Evolutionary conservation across 768 basidiomycete species (phyloP).

Genomic region (Neoboletus magnificus): DNA sequence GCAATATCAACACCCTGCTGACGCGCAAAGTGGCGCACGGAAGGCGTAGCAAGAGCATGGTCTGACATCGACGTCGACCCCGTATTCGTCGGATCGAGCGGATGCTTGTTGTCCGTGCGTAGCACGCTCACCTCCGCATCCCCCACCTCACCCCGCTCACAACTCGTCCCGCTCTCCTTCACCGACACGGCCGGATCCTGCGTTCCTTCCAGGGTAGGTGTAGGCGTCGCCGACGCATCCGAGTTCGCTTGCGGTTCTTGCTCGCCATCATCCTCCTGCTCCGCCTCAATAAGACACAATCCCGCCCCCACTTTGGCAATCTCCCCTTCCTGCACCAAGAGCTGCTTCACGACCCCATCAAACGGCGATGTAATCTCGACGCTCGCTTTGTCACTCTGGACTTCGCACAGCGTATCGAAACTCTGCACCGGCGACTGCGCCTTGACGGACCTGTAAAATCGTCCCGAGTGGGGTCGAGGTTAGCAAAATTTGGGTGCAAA

Average conservation of each 20-base stretch:
- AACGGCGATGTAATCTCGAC: constrained; percentile 89
- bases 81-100: constrained; percentile 57
- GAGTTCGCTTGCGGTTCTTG: background rate
- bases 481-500: constrained; percentile 10
- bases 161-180: background rate
- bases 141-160: background rate
- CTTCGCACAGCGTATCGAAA: constrained; percentile 78
- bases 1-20: constrained; percentile 60
- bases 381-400: constrained; percentile 87
- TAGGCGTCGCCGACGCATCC: background rate
- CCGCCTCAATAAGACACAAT: constrained; percentile 79
- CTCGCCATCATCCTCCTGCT: constrained; percentile 43
- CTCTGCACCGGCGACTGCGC: constrained; percentile 47
- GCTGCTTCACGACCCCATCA: constrained; percentile 68
- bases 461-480: background rate
- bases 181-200: constrained; percentile 18
- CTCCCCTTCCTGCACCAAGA: constrained; percentile 77
- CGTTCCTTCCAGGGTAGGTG: background rate
- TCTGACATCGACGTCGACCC: constrained; percentile 14
- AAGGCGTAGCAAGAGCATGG: constrained; percentile 66
- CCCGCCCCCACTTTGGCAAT: constrained; percentile 79
- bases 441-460: constrained; percentile 55
- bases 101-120: constrained; percentile 40
- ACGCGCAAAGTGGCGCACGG: constrained; percentile 74
- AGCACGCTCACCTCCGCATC: background rate